These are phyloP conservation scores for Grigorovia yakushimaensis DNA, from an alignment of 805 yeast genomes.

Conservation along the genomic window DNA sequence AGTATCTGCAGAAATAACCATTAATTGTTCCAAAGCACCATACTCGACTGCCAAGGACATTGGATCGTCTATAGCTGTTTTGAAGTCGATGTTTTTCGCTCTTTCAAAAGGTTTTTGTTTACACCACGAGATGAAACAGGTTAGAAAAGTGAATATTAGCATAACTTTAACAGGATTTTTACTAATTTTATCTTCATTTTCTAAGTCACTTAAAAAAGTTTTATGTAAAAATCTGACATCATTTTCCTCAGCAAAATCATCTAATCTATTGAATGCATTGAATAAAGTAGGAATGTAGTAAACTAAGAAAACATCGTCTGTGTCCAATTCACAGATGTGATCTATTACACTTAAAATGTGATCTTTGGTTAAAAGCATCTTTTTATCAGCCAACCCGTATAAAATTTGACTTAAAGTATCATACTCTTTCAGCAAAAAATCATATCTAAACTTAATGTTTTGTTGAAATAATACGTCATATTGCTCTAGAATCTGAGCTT, in stretches of 20 bases:
- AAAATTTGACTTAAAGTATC: constrained; percentile 62
- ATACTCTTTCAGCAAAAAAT: constrained; percentile 55
- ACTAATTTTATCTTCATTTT: constrained; percentile 33
- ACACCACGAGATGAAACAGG: constrained; percentile 60
- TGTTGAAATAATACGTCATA: constrained; percentile 38
- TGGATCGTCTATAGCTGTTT: constrained; percentile 46
- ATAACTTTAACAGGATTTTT: constrained; percentile 41
- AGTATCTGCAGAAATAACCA: constrained; percentile 53
- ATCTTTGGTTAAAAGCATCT: constrained; percentile 27
- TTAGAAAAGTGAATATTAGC: constrained; percentile 41
- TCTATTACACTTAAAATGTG: constrained; percentile 33
- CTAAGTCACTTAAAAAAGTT: constrained; percentile 29
- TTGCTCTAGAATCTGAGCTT: constrained; percentile 46
- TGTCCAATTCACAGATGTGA: constrained; percentile 39
- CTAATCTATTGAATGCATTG: constrained; percentile 33
- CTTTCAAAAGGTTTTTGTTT: constrained; percentile 36
- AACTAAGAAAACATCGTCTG: constrained; percentile 54
- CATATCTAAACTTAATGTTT: constrained; percentile 47
- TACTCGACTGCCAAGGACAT: constrained; percentile 47
- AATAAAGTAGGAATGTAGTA: constrained; percentile 58
- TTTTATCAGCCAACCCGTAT: constrained; percentile 38
- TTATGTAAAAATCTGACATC: constrained; percentile 34
- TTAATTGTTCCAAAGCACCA: constrained; percentile 63
- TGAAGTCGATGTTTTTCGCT: constrained; percentile 41
- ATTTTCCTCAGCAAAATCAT: constrained; percentile 29